These are phyloP conservation scores for Arthrobotrys entomopaga DNA, from an alignment of 2,329 filamentous ascomycete species.

Conservation along the genomic window DNA sequence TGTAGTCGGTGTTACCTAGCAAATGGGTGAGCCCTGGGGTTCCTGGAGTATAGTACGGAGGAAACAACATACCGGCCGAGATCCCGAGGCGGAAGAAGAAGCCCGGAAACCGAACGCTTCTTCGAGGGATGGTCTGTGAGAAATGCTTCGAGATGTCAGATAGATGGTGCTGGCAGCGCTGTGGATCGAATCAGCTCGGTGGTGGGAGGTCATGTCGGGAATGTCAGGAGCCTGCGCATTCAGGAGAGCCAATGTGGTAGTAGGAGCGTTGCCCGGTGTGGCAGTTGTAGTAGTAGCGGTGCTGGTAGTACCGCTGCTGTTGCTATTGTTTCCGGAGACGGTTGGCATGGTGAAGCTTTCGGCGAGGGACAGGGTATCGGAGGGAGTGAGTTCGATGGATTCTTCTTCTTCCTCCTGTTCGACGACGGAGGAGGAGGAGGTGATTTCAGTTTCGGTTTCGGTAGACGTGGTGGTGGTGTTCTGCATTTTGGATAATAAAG, in stretches of 20 bases:
- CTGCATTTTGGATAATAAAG: constrained; percentile 30
- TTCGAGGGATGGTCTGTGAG: constrained; percentile 41
- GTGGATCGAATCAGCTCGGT: constrained; percentile 44
- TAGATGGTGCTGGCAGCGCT: constrained; percentile 50
- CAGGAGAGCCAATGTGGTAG: constrained; percentile 17
- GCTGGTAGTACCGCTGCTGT: constrained; percentile 24
- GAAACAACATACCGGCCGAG: constrained; percentile 37
- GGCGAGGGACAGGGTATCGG: constrained; percentile 1
- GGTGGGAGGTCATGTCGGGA: constrained; percentile 33
- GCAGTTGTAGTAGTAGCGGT: constrained; percentile 12
- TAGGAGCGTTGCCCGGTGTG: constrained; percentile 12
- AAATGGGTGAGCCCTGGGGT: constrained; percentile 21
- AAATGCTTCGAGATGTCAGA: constrained; percentile 33
- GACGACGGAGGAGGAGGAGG: not conserved
- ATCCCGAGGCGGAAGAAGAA: constrained; percentile 37
- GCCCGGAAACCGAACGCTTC: constrained; percentile 41
- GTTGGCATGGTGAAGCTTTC: constrained; percentile 38
- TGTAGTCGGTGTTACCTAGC: constrained; percentile 45
- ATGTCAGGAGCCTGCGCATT: constrained; percentile 30
- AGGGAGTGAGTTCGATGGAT: not conserved
- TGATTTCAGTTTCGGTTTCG: constrained; percentile 17
- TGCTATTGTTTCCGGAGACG: constrained; percentile 24
- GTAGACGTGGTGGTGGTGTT: constrained; percentile 8
- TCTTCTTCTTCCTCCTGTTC: constrained; percentile 6
- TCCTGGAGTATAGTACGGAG: not conserved